A percentile compares a stretch with the other conserved stretches of the same genome.
Evolutionary conservation across 768 basidiomycete genomes (phyloP).

Genomic region (Pulveroboletus sp.): DNA sequence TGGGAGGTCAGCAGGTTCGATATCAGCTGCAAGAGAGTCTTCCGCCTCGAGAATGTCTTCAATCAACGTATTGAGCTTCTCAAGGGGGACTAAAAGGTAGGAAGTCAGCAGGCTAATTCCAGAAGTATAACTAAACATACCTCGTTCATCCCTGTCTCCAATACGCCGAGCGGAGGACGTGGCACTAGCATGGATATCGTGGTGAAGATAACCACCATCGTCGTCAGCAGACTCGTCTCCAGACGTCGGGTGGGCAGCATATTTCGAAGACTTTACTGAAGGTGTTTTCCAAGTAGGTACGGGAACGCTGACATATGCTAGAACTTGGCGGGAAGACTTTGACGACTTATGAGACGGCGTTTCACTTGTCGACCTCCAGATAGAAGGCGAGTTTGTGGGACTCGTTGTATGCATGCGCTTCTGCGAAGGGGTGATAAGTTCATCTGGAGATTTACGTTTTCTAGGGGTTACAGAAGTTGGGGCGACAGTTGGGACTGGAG

Average conservation of each 20-base stretch:
- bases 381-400: constrained; percentile 8
- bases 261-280: constrained; percentile 17
- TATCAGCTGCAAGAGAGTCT: constrained; percentile 61
- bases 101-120: neutral
- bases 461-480: constrained; percentile 48
- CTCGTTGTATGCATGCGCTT: constrained; percentile 47
- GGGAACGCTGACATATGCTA: constrained; percentile 33
- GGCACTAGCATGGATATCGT: constrained; percentile 28
- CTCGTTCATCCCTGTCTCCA: constrained; percentile 74
- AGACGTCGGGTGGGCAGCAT: constrained; percentile 42
- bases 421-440: constrained; percentile 55
- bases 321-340: constrained; percentile 29
- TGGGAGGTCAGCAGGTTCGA: constrained; percentile 46
- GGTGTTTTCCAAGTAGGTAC: constrained; percentile 27
- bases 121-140: constrained; percentile 30
- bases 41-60: constrained; percentile 86
- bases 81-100: constrained; percentile 48
- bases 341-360: constrained; percentile 25
- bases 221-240: constrained; percentile 53
- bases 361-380: constrained; percentile 14
- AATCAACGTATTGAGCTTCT: constrained; percentile 70
- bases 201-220: constrained; percentile 28
- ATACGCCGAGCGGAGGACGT: constrained; percentile 55
- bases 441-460: constrained; percentile 63
- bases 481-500: neutral